Evolutionary conservation across 805 yeast genomes (phyloP).

Genomic region (Candida patagonica): DNA sequence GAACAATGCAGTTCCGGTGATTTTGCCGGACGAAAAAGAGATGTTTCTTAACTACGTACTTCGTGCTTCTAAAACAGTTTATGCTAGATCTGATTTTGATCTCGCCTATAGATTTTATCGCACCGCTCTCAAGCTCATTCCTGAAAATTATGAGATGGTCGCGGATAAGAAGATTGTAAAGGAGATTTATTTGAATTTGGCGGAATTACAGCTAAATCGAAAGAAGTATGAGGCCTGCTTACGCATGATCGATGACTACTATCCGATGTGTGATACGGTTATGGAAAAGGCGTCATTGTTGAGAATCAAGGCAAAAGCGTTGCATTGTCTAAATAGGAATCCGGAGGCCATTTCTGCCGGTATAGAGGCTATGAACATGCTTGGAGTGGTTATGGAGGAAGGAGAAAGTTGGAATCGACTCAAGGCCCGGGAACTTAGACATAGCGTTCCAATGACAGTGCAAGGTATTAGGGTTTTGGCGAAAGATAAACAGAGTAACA

Average conservation of each 20-base stretch:
- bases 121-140: conserved; percentile 25
- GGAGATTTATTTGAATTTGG: conserved; percentile 15
- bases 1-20: conserved; percentile 28
- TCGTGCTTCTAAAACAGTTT: conserved; percentile 38
- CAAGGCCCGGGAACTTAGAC: conserved; percentile 20
- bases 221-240: conserved; percentile 31
- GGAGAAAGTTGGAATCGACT: conserved; percentile 24
- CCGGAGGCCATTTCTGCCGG: conserved; percentile 31
- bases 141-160: conserved; percentile 12
- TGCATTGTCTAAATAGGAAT: conserved; percentile 26
- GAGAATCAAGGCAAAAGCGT: conserved; percentile 32
- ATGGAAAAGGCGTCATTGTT: conserved; percentile 27
- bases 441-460: conserved; percentile 33
- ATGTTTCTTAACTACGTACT: conserved; percentile 33
- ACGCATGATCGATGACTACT: conserved; percentile 28
- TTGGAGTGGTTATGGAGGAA: conserved; percentile 29
- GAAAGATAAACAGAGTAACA: conserved; percentile 18
- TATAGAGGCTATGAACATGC: conserved; percentile 27
- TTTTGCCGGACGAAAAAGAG: conserved; percentile 28
- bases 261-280: conserved; percentile 24
- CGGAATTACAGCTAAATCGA: conserved; percentile 20
- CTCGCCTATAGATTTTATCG: conserved; percentile 35
- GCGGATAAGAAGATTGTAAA: conserved; percentile 13
- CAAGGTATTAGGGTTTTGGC: conserved; percentile 31
- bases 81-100: conserved; percentile 34